phyloP scores from a whole-genome alignment of 257 asterid species.

The Euphrasia confusa region DNA sequence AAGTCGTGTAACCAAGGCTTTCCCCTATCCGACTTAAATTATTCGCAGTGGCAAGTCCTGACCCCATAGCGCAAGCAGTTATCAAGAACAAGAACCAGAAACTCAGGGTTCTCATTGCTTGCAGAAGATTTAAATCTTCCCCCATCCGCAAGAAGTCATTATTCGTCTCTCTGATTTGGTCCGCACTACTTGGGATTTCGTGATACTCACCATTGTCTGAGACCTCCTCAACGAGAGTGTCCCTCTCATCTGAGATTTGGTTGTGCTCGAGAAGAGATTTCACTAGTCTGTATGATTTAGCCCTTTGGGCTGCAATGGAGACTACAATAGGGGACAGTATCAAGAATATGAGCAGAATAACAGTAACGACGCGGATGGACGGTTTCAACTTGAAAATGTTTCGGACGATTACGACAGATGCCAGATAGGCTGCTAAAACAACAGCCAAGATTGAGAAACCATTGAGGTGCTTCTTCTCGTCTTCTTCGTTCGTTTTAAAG shows the following conservation, averaged over 20 bases:
- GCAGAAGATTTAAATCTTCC: conserved; percentile 39
- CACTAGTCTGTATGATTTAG: conserved; percentile 44
- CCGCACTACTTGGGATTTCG: conserved; percentile 35
- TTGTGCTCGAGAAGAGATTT: conserved; percentile 77
- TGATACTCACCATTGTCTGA: conserved; percentile 36
- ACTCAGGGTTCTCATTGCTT: conserved; percentile 45
- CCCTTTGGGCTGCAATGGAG: conserved; percentile 54
- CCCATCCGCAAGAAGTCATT: conserved; percentile 24
- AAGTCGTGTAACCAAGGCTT: conserved; percentile 44
- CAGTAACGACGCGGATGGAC: conserved; percentile 35
- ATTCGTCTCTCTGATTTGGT: conserved; percentile 34
- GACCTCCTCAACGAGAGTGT: conserved; percentile 24
- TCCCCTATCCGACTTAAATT: conserved; percentile 51
- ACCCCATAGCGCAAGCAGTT: conserved; percentile 54
- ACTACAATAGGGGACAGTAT: conserved; percentile 50
- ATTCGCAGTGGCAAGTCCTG: conserved; percentile 54
- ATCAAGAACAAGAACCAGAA: conserved; percentile 55
- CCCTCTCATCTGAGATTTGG: conserved; percentile 33
- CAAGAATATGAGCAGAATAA: conserved; percentile 49
- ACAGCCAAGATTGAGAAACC: conserved; percentile 56
- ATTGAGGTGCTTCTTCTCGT: conserved; percentile 66
- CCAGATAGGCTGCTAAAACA: conserved; percentile 68
- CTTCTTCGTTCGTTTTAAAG: conserved; percentile 46
- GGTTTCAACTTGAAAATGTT: conserved; percentile 39
- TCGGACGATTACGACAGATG: conserved; percentile 53